A percentile compares a stretch with the other conserved stretches of the same genome.
Evolutionary conservation across 176 grass and related monocot genomes (phyloP).

Genomic region (Tillandsia fasciculata): DNA sequence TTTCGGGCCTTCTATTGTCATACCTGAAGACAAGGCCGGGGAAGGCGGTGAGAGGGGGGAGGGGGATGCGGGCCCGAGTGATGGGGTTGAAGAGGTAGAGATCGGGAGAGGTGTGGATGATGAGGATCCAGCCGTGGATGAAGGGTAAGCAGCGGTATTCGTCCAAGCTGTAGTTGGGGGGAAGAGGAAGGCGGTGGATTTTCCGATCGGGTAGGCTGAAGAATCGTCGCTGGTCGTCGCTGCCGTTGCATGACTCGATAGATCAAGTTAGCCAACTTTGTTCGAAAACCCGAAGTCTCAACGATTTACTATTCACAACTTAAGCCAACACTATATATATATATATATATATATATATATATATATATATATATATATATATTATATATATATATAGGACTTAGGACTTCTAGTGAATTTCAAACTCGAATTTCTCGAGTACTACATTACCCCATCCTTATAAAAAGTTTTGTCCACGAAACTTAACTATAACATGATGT

Average conservation of each 20-base stretch:
- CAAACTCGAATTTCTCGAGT: too few relatives aligned
- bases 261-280: too few relatives aligned
- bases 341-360: too few relatives aligned
- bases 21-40: neutral
- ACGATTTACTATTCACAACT: too few relatives aligned
- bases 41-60: neutral
- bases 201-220: neutral
- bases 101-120: neutral
- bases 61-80: neutral
- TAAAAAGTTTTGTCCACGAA: too few relatives aligned
- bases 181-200: neutral
- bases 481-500: too few relatives aligned
- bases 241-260: neutral
- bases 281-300: too few relatives aligned
- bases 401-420: too few relatives aligned
- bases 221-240: neutral
- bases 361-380: too few relatives aligned
- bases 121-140: neutral
- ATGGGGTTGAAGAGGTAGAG: neutral
- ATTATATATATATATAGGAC: too few relatives aligned
- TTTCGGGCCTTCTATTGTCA: neutral
- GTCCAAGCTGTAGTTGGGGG: neutral
- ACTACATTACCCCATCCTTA: too few relatives aligned
- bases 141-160: neutral
- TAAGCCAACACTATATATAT: too few relatives aligned